A percentile compares a stretch with the other conserved stretches of the same genome.
phyloP scores from a whole-genome alignment of 202 grass and related monocot species.

The Bolboschoenoplectus hybrid region DNA sequence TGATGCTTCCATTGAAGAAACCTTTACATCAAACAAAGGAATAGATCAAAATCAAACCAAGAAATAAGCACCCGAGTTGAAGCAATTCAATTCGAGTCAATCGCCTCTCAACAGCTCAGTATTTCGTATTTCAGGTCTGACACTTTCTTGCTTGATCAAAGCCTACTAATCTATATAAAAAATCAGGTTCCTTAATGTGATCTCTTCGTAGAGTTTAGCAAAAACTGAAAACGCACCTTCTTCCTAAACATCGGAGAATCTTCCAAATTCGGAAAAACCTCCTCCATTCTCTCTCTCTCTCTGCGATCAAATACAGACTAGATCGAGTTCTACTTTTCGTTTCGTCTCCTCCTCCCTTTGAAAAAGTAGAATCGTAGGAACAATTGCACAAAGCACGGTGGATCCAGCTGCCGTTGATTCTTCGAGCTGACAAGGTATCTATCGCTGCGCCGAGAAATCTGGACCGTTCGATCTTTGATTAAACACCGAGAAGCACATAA shows the following conservation, averaged over 20 bases:
- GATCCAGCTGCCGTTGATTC: constrained; percentile 14
- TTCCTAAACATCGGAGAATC: constrained; percentile 98
- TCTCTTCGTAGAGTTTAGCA: neutral
- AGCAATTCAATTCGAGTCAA: neutral
- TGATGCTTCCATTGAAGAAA: constrained; percentile 82
- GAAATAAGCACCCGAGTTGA: neutral
- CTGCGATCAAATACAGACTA: constrained; percentile 16
- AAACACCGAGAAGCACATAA: neutral
- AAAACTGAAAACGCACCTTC: constrained; percentile 50
- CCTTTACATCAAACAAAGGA: constrained; percentile 52
- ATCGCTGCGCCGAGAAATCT: constrained; percentile 10
- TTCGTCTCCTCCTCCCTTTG: constrained; percentile 7
- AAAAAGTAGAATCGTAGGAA: neutral
- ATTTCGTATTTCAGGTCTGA: constrained; percentile 12
- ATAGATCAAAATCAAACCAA: constrained; percentile 23
- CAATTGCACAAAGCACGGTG: neutral
- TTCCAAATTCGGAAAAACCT: constrained; percentile 82
- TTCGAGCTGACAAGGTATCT: neutral
- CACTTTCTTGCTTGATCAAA: neutral
- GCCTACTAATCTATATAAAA: neutral
- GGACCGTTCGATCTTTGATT: neutral
- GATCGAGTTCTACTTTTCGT: neutral
- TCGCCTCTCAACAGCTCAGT: neutral
- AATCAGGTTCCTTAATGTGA: neutral
- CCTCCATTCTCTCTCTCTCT: constrained; percentile 41